phyloP scores from a whole-genome alignment of 768 basidiomycete species.

The Flagelloscypha sp. region DNA sequence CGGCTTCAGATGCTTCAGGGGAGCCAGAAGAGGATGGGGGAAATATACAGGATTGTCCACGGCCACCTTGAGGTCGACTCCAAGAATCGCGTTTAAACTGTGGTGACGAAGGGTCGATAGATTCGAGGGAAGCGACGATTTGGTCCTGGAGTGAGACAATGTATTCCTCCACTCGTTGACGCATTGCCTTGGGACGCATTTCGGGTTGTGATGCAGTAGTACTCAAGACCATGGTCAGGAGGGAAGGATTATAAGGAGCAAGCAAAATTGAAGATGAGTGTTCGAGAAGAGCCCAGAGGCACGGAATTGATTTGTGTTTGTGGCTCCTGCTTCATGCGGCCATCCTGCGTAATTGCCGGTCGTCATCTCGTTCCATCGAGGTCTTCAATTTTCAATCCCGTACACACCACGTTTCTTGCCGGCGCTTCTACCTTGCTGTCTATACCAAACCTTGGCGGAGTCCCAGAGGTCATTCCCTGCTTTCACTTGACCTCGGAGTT shows the following conservation, averaged over 20 bases:
- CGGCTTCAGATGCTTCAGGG: constrained; percentile 16
- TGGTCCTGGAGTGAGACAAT: constrained; percentile 68
- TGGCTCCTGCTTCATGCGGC: too few relatives aligned
- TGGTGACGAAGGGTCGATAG: constrained; percentile 63
- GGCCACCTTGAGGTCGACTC: constrained; percentile 65
- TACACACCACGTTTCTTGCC: too few relatives aligned
- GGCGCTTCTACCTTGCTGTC: too few relatives aligned
- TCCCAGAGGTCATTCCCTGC: constrained; percentile 31
- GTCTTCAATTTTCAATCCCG: too few relatives aligned
- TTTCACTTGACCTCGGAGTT: not conserved
- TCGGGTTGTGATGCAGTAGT: too few relatives aligned
- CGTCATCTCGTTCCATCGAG: too few relatives aligned
- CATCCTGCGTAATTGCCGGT: too few relatives aligned
- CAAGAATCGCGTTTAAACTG: constrained; percentile 77
- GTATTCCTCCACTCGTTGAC: constrained; percentile 68
- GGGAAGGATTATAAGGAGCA: too few relatives aligned
- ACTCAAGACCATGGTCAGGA: too few relatives aligned
- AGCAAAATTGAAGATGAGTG: too few relatives aligned
- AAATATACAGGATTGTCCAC: constrained; percentile 80
- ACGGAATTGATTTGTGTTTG: too few relatives aligned
- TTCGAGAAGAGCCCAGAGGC: too few relatives aligned
- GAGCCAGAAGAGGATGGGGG: constrained; percentile 27
- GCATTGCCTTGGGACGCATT: constrained; percentile 60
- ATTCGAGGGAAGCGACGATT: constrained; percentile 72
- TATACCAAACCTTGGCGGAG: constrained; percentile 31